phyloP scores from a whole-genome alignment of 2,329 filamentous ascomycete genomes.

The Alternaria tenuissima region DNA sequence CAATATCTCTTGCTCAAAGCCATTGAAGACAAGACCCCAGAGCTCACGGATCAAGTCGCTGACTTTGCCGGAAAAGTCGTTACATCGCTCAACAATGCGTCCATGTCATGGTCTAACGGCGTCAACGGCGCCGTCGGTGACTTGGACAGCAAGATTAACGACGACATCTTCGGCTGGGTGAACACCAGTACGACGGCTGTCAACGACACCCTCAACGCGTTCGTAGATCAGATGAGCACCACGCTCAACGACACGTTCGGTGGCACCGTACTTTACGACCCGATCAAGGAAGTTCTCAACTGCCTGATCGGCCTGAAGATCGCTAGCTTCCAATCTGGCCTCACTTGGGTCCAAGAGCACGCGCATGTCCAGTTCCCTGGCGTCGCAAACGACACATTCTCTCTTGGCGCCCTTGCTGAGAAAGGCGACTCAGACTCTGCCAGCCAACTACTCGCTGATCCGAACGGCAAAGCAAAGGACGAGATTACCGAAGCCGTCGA shows the following conservation, averaged over 20 bases:
- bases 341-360: constrained; percentile 93
- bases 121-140: constrained; percentile 75
- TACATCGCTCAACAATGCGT: constrained; percentile 73
- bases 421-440: constrained; percentile 62
- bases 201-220: constrained; percentile 84
- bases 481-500: constrained; percentile 80
- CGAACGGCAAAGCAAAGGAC: constrained; percentile 76
- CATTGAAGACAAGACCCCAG: constrained; percentile 79
- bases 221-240: constrained; percentile 78
- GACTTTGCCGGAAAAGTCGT: constrained; percentile 83
- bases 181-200: constrained; percentile 81
- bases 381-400: constrained; percentile 83
- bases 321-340: constrained; percentile 79
- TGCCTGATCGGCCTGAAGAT: constrained; percentile 92
- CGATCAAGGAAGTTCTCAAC: constrained; percentile 79
- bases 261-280: constrained; percentile 78
- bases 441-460: constrained; percentile 78
- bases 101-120: constrained; percentile 76
- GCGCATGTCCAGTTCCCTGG: constrained; percentile 82
- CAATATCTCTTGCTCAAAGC: constrained; percentile 79
- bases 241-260: constrained; percentile 82
- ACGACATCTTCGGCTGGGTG: constrained; percentile 86
- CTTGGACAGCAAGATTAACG: constrained; percentile 77
- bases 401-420: constrained; percentile 72
- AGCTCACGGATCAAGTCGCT: constrained; percentile 76